These are phyloP conservation scores for Fagopyrum esculentum DNA, from an alignment of 148 eudicot genomes.

Conservation along the genomic window DNA sequence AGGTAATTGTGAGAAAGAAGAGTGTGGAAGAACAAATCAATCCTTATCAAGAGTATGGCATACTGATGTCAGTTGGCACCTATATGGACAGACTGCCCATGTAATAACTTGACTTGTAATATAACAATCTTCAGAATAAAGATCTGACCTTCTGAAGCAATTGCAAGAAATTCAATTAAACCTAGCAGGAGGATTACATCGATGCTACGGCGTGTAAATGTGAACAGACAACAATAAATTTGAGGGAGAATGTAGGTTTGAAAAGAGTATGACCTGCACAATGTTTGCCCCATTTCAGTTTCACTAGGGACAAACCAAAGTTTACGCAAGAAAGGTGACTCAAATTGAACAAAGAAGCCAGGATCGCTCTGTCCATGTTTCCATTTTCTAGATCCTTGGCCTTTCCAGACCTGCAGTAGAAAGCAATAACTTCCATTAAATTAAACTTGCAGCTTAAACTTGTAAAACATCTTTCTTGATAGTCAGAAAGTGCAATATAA, in stretches of 20 bases:
- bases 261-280: conserved; percentile 62
- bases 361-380: conserved; percentile 76
- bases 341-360: conserved; percentile 92
- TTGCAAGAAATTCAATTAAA: neutral
- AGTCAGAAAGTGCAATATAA: neutral
- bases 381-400: conserved; percentile 98
- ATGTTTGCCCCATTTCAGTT: conserved; percentile 67
- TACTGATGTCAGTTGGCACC: neutral
- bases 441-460: neutral
- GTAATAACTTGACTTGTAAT: neutral
- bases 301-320: conserved; percentile 80
- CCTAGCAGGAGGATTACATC: neutral
- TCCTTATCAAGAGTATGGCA: neutral
- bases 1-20: neutral
- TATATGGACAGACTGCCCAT: neutral
- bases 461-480: neutral
- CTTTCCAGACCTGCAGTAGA: conserved; percentile 80
- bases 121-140: neutral
- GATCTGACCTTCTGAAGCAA: neutral
- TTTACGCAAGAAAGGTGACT: conserved; percentile 57
- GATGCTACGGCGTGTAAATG: neutral
- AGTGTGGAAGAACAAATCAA: neutral
- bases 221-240: neutral
- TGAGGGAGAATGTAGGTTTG: conserved; percentile 18
- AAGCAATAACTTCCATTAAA: neutral